Conservation (phyloP, 768 basidiomycete genomes). For the Panaeolus cyanescens region DNA sequence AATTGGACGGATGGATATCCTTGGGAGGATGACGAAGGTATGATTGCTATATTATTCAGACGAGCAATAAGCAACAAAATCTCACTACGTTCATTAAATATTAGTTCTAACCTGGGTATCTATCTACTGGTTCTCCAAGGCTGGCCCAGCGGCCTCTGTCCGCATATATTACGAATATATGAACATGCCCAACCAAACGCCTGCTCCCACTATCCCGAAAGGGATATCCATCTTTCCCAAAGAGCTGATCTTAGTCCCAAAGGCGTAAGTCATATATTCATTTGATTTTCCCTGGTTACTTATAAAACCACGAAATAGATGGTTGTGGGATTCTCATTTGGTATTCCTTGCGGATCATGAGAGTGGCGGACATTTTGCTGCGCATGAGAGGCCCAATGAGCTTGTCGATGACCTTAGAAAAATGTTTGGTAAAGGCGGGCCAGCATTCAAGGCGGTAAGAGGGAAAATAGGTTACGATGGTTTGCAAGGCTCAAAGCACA, state of each 20-base stretch:
- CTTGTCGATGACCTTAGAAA: conserved; percentile 42
- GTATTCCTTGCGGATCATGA: conserved; percentile 41
- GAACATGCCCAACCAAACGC: conserved; percentile 13
- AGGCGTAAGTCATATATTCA: conserved; percentile 16
- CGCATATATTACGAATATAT: conserved; percentile 56
- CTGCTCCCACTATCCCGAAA: conserved; percentile 36
- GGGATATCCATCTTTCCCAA: conserved; percentile 52
- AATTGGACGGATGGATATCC: conserved; percentile 49
- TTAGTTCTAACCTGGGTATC: conserved; percentile 62
- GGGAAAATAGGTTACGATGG: conserved; percentile 25
- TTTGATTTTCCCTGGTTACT: background rate
- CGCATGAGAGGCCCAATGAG: conserved; percentile 27
- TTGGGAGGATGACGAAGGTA: conserved; percentile 59
- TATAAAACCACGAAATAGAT: conserved; percentile 13
- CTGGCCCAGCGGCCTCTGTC: conserved; percentile 55
- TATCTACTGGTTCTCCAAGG: conserved; percentile 54
- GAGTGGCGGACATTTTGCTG: conserved; percentile 48
- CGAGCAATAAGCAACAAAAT: background rate
- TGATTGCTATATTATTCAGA: too few species aligned
- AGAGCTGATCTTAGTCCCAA: conserved; percentile 32
- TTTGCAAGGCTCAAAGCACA: too few species aligned
- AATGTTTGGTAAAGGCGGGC: conserved; percentile 42
- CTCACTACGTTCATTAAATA: too few species aligned
- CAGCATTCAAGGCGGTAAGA: conserved; percentile 24
- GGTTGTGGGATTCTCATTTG: conserved; percentile 24